phyloP scores from a whole-genome alignment of 1,284 basidiomycete species.

The Ustilago cynodontis region DNA sequence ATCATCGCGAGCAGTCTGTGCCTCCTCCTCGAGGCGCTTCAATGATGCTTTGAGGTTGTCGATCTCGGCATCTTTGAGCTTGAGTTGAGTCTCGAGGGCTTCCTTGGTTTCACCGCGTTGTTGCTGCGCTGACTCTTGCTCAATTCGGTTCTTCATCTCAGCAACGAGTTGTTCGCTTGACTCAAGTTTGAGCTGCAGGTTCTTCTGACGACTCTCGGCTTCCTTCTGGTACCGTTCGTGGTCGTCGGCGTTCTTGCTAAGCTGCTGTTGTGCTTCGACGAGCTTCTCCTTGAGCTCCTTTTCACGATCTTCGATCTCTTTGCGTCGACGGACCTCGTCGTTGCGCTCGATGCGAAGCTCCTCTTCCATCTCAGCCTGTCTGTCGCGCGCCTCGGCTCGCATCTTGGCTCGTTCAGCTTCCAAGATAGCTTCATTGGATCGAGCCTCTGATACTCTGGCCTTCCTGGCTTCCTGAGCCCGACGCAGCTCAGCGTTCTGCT shows the following conservation, averaged over 20 bases:
- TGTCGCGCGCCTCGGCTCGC: slow-evolving; percentile 74
- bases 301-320: slow-evolving; percentile 54
- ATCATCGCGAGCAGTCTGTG: slow-evolving; percentile 55
- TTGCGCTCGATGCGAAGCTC: slow-evolving; percentile 55
- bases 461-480: slow-evolving; percentile 45
- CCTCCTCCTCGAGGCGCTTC: slow-evolving; percentile 57
- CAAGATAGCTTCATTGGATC: slow-evolving; percentile 44
- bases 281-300: slow-evolving; percentile 44
- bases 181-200: slow-evolving; percentile 49
- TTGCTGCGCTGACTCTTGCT: slow-evolving; percentile 43
- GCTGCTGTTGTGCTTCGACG: slow-evolving; percentile 62
- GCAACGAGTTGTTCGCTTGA: slow-evolving; percentile 50
- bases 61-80: slow-evolving; percentile 61
- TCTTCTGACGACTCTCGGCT: slow-evolving; percentile 41
- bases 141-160: slow-evolving; percentile 39
- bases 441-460: slow-evolving; percentile 40
- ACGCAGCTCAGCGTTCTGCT: slow-evolving; percentile 45
- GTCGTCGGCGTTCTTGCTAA: slow-evolving; percentile 72
- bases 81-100: slow-evolving; percentile 48
- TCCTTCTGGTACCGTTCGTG: slow-evolving; percentile 72
- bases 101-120: slow-evolving; percentile 43
- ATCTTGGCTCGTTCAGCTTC: slow-evolving; percentile 72
- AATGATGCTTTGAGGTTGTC: slow-evolving; percentile 57
- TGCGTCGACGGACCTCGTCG: slow-evolving; percentile 62
- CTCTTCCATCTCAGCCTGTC: slow-evolving; percentile 72